Base-by-base conservation (phyloP, 108 stramenopile species). In the Fragilaria radians region DNA sequence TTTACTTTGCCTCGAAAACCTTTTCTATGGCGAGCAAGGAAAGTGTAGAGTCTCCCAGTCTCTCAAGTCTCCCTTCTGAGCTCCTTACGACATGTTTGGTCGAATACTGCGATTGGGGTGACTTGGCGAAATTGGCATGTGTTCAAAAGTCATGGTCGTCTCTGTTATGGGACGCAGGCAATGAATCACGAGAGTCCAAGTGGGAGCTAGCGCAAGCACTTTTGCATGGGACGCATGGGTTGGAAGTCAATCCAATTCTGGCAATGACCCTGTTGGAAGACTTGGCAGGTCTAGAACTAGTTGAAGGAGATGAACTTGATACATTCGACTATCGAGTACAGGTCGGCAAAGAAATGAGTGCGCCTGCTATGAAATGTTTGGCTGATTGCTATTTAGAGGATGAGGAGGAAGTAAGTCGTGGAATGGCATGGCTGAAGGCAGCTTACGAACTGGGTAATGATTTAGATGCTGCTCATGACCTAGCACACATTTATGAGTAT, bases 401-500 rank as follows among this genome's bases (percentile, higher is more conserved):
- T 14, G 33, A 42, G 18, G 22, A 68, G 32, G 57, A 71, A 26
- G n/a, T 66, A 3, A 36, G 28, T 17, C 4, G 67, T 29, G 91
- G 85, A 24, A 46, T 89, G 19, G 74, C 76, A 17, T 92, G 83
- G 81, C 79, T 93, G 54, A 57, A 85, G 70, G 63, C 79, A 4
- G 83, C 87, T 17, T 82, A 77, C 63, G 66, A 80, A 25, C 42
- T 65, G n/a, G 82, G 83, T 4, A 33, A 68, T 1, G 84, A 86
- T 51, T 46, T 65, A 31, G 74, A 87, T 31, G 74, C 86, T 4
- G 91, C 91, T 4, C 81, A 89, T 52, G 73, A 82, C 23, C 61
- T 85, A 25, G 91, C 86, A 0, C 33, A 79, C n/a, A 68, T 88
- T 2, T 89, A 83, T 59, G 91, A 93, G 65, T 87, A 89, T 64